A percentile compares a stretch with the other conserved stretches of the same genome.
Evolutionary conservation across 805 yeast genomes (phyloP).

Genomic region (Candida chilensis): DNA sequence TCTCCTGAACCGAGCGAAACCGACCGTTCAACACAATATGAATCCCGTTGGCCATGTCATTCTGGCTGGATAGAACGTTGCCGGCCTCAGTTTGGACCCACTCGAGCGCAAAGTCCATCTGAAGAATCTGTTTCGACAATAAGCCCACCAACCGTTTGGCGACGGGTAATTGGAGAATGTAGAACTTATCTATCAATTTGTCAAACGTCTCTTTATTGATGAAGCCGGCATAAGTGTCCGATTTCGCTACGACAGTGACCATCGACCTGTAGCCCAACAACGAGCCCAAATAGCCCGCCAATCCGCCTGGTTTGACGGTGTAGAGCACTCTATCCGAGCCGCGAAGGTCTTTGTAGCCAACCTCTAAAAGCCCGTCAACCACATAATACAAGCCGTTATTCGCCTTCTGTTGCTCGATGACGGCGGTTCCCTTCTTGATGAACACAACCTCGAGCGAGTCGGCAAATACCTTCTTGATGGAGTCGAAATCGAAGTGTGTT

Average conservation of each 20-base stretch:
- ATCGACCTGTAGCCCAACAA: constrained; percentile 73
- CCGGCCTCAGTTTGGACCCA: constrained; percentile 94
- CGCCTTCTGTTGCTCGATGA: constrained; percentile 57
- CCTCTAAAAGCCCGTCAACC: constrained; percentile 69
- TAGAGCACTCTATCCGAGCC: constrained; percentile 35
- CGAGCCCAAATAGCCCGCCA: constrained; percentile 83
- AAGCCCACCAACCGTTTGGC: constrained; percentile 67
- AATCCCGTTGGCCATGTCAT: constrained; percentile 83
- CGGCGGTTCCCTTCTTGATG: constrained; percentile 39
- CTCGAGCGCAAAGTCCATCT: constrained; percentile 86
- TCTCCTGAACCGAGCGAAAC: constrained; percentile 48
- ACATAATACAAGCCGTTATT: constrained; percentile 75
- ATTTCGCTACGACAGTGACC: constrained; percentile 55
- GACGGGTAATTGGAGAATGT: constrained; percentile 65
- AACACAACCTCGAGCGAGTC: constrained; percentile 47
- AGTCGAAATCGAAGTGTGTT: constrained; percentile 36
- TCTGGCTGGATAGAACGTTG: constrained; percentile 67
- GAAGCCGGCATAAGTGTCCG: constrained; percentile 62
- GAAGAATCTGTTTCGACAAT: constrained; percentile 56
- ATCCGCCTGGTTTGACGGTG: constrained; percentile 64
- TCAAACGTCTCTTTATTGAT: constrained; percentile 57
- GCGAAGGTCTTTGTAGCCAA: constrained; percentile 24
- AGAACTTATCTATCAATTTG: constrained; percentile 62
- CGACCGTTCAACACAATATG: constrained; percentile 87
- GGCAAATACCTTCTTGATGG: constrained; percentile 50